Conservation (phyloP, 768 basidiomycete genomes). For the Rhizopogon vesiculosus region DNA sequence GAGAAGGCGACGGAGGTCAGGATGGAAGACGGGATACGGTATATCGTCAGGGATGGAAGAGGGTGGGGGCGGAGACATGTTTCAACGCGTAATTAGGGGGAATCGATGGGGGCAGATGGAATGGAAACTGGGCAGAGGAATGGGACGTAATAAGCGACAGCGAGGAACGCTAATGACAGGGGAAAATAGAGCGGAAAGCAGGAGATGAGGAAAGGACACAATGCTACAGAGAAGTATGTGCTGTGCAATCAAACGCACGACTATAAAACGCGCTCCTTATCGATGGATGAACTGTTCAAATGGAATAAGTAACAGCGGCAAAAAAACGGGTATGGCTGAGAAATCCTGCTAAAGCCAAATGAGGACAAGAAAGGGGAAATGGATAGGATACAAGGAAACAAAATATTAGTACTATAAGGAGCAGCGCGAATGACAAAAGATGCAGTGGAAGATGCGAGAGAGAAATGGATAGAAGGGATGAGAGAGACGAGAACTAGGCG, state of each 20-base stretch:
- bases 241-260: slow-evolving; percentile 23
- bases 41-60: background rate
- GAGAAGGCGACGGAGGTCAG: background rate
- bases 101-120: background rate
- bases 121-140: background rate
- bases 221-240: slow-evolving; percentile 29
- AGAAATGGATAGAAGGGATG: slow-evolving; percentile 6
- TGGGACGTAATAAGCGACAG: slow-evolving; percentile 8
- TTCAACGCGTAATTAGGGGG: background rate
- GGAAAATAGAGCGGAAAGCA: slow-evolving; percentile 16
- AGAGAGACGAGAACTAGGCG: slow-evolving; percentile 19
- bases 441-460: slow-evolving; percentile 8
- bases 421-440: slow-evolving; percentile 11
- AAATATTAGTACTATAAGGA: slow-evolving; percentile 27
- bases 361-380: slow-evolving; percentile 20
- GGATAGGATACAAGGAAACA: slow-evolving; percentile 27
- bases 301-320: slow-evolving; percentile 27
- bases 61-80: background rate
- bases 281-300: slow-evolving; percentile 31
- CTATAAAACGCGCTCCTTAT: slow-evolving; percentile 27
- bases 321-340: slow-evolving; percentile 18
- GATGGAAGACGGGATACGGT: background rate
- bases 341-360: slow-evolving; percentile 26
- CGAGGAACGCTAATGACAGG: slow-evolving; percentile 11
- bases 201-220: slow-evolving; percentile 24